A percentile compares a stretch with the other conserved stretches of the same genome.
These are phyloP conservation scores for Albatrellus ellisii DNA, from an alignment of 768 basidiomycete genomes.

Conservation along the genomic window DNA sequence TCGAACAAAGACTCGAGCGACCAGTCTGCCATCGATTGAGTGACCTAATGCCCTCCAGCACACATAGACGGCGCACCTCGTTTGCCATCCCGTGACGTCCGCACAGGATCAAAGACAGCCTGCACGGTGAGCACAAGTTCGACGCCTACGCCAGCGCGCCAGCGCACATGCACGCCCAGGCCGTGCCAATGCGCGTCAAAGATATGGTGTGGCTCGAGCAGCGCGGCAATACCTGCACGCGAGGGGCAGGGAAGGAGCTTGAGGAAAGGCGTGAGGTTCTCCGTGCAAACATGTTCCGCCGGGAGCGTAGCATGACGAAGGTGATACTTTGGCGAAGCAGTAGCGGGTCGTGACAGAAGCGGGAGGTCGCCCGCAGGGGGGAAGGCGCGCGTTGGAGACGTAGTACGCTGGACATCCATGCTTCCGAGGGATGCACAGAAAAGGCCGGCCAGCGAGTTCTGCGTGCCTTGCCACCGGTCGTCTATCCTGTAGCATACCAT, in stretches of 20 bases:
- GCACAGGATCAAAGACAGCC: conserved; percentile 68
- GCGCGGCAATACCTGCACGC: conserved; percentile 65
- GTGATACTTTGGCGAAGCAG: conserved; percentile 26
- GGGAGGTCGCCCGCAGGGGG: conserved; percentile 46
- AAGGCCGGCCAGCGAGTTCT: conserved; percentile 82
- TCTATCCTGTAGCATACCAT: conserved; percentile 36
- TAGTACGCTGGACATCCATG: conserved; percentile 64
- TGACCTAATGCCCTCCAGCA: conserved; percentile 10
- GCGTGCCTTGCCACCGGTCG: conserved; percentile 70
- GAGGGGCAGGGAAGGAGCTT: conserved; percentile 92
- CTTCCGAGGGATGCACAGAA: conserved; percentile 89
- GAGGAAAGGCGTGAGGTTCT: conserved; percentile 92
- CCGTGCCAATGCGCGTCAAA: conserved; percentile 93
- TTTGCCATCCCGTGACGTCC: conserved; percentile 32
- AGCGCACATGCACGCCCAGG: conserved; percentile 66
- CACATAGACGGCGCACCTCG: conserved; percentile 32
- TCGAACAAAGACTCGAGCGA: conserved; percentile 57
- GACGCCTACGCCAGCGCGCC: conserved; percentile 35
- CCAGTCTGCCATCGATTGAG: conserved; percentile 42
- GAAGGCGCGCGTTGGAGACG: conserved; percentile 48
- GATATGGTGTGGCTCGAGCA: conserved; percentile 75
- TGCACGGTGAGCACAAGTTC: conserved; percentile 61
- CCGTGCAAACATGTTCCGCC: conserved; percentile 89
- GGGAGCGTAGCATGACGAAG: conserved; percentile 69
- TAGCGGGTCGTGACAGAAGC: too few relatives aligned